Evolutionary conservation across 352 stramenopile genomes (phyloP).

Genomic region (Albugo laibachii): DNA sequence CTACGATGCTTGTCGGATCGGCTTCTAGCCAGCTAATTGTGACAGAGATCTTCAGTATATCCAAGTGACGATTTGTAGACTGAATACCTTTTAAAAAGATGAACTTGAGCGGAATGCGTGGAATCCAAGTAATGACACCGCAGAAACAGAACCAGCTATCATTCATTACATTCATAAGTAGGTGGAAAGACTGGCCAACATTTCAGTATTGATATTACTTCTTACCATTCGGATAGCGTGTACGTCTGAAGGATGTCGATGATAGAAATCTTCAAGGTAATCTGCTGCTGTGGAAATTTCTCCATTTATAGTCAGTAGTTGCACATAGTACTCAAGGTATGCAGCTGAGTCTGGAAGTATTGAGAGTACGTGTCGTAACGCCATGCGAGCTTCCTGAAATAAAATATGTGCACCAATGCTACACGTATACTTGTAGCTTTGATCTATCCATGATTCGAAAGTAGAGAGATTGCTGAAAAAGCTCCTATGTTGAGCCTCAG

Average conservation of each 20-base stretch:
- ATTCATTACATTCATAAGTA: neutral
- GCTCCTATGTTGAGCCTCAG: slow-evolving; percentile 1
- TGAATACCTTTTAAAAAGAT: slow-evolving; percentile 7
- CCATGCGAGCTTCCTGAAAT: slow-evolving; percentile 37
- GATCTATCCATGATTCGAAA: slow-evolving; percentile 27
- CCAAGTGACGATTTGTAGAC: neutral
- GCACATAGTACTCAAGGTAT: slow-evolving; percentile 53
- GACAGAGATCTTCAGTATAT: neutral
- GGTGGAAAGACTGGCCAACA: neutral
- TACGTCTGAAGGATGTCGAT: slow-evolving; percentile 26
- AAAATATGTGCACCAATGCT: slow-evolving; percentile 46
- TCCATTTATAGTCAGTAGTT: slow-evolving; percentile 38
- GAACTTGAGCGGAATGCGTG: slow-evolving; percentile 2
- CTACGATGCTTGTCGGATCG: slow-evolving; percentile 20
- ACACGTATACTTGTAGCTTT: slow-evolving; percentile 38
- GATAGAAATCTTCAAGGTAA: slow-evolving; percentile 52
- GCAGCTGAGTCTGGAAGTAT: slow-evolving; percentile 28
- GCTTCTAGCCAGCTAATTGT: slow-evolving; percentile 28
- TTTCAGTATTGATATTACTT: neutral
- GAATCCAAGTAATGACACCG: slow-evolving; percentile 12
- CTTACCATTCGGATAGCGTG: slow-evolving; percentile 54
- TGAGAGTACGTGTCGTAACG: slow-evolving; percentile 35
- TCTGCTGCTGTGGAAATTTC: slow-evolving; percentile 41
- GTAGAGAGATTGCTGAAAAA: neutral
- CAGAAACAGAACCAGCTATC: slow-evolving; percentile 10